Evolutionary conservation across 768 basidiomycete genomes (phyloP), one percentile per base, ranked within the genome.

Genomic region (Tulasnella sp.): DNA sequence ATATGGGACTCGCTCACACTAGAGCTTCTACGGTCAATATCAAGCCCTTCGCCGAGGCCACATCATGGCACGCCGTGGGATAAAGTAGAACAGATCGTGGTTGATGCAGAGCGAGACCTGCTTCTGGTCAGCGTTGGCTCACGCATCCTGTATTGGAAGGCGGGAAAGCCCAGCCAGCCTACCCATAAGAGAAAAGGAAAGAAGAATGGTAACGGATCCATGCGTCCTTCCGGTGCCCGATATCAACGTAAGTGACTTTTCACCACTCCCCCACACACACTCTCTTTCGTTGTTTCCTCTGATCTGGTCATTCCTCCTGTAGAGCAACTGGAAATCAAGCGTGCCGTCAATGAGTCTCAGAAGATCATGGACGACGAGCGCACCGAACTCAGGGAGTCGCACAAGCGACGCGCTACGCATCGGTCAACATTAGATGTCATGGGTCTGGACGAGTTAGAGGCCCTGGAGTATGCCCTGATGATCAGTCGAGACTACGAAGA

Each of bases 401-500:
- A 76, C 63, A 75, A 75, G 0, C 74, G 78, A 31, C 79, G 80
- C 61, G 72, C 73, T 24, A 84, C 81, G 63, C 85, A 91, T 62
- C 71, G 71, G 11, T 73, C 73, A 1, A 75, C 76, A 10, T 68
- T 90, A 22, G 73, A 80, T 31, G 69, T 70, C n/a, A 75, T 92
- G 2, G 88, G 89, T 2, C 70, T 91, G 42, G 81, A 76, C 59
- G 88, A 92, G 65, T 69, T 70, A 1, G 88, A 88, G 65, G 86
- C 84, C 0, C 71, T 91, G 25, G 84, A 88, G 65, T 92, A 92
- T 64, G 76, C 82, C 0, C 68, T 92, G 48, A 91, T 91, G 87
- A 76, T 91, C 63, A 90, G 87, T 62, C 80, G 85, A 8, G 89
- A 92, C 48, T 81, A 79, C 42, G 69, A 71, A 49, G 61, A 56